phyloP scores from a whole-genome alignment of 1,284 basidiomycete genomes.

The Phellopilus nigrolimitatus region DNA sequence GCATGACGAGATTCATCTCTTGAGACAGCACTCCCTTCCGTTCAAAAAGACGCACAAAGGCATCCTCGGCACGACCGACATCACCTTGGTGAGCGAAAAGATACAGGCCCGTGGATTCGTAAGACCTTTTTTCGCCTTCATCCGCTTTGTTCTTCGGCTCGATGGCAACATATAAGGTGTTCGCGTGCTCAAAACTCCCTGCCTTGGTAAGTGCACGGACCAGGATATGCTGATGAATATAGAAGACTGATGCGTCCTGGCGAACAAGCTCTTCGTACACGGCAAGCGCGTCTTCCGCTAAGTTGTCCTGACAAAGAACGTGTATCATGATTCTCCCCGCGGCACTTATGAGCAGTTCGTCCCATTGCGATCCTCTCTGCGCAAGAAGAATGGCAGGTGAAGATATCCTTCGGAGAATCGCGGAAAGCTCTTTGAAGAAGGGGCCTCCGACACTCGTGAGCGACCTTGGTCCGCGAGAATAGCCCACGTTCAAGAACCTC shows the following conservation, averaged over 20 bases:
- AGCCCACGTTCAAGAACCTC: background rate
- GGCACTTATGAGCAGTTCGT: background rate
- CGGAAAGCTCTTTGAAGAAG: background rate
- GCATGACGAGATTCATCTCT: slow-evolving; percentile 45
- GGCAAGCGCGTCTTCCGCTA: slow-evolving; percentile 31
- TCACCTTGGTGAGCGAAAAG: slow-evolving; percentile 52
- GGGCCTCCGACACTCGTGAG: background rate
- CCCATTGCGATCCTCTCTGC: background rate
- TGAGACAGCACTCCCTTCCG: slow-evolving; percentile 28
- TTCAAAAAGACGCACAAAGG: slow-evolving; percentile 37
- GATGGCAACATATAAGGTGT: slow-evolving; percentile 34
- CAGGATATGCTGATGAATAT: slow-evolving; percentile 32
- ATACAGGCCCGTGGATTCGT: slow-evolving; percentile 44
- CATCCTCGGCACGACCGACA: slow-evolving; percentile 36
- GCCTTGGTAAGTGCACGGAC: slow-evolving; percentile 43
- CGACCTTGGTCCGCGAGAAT: background rate
- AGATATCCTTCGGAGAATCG: slow-evolving; percentile 2
- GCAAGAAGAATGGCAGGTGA: slow-evolving; percentile 9
- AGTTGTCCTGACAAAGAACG: background rate
- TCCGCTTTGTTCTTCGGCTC: slow-evolving; percentile 19
- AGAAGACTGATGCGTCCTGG: slow-evolving; percentile 31
- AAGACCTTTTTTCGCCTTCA: slow-evolving; percentile 25
- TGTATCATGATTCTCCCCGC: slow-evolving; percentile 3
- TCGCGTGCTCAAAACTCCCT: slow-evolving; percentile 39
- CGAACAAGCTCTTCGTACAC: slow-evolving; percentile 39